Evolutionary conservation across 371 early-diverging fungal genomes (phyloP).

Genomic region (Lichtheimia ornata): DNA sequence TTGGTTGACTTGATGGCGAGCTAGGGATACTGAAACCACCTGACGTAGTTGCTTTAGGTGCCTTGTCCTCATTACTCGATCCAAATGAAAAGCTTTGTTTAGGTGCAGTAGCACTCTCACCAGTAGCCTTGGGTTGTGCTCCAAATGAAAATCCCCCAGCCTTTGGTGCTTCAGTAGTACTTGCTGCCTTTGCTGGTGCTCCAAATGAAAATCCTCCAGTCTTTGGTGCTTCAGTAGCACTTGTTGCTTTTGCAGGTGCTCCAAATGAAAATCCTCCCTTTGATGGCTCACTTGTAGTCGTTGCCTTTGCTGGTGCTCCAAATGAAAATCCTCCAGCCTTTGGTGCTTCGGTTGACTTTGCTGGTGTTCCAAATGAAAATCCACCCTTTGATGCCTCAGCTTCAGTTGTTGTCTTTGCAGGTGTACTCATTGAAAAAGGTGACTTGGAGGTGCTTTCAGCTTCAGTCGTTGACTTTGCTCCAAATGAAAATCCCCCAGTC

Average conservation of each 20-base stretch:
- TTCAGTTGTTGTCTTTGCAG: too few species aligned
- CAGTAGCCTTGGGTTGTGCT: not conserved
- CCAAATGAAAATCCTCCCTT: constrained; percentile 1
- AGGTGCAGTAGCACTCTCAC: not conserved
- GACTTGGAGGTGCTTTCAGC: not conserved
- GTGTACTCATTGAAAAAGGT: not conserved
- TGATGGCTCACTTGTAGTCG: too few species aligned
- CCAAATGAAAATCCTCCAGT: not conserved
- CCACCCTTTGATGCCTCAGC: not conserved
- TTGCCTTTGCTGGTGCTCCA: too few species aligned
- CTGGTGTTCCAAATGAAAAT: constrained; percentile 5
- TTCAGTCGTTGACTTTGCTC: not conserved
- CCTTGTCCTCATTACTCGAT: too few species aligned
- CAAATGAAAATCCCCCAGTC: constrained; percentile 2
- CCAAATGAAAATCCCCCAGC: not conserved
- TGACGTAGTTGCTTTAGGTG: too few species aligned
- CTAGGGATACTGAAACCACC: too few species aligned
- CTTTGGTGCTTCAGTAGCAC: not conserved
- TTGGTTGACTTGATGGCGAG: too few species aligned
- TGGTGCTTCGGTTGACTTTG: not conserved
- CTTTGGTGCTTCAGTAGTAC: not conserved
- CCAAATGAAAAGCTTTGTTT: not conserved
- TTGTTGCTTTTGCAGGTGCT: not conserved
- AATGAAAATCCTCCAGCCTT: not conserved
- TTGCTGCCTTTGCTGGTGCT: not conserved